Base-by-base conservation (phyloP, 805 yeast species). In the Yarrowia osloensis region DNA sequence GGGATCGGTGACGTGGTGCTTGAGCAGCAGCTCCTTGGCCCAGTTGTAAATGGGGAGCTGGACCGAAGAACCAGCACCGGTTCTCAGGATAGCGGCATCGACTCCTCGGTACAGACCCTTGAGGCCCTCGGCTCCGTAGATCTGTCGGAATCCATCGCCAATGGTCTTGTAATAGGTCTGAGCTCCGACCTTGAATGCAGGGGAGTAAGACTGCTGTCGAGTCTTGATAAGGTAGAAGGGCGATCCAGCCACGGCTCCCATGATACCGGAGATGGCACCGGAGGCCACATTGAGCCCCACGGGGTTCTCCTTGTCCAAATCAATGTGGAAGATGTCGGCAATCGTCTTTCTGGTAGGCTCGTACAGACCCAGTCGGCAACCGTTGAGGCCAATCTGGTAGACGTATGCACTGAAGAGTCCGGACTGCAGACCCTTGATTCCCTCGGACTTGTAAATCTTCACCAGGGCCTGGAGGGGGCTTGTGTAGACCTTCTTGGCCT, bases 21-120 rank as follows among this genome's bases (percentile, higher is more conserved):
- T 80, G 55, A 85, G 78, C 26, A 93, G 77, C 69, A 85, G 81
- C 70, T 82, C 78, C 77, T 95, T 95, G 63, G 91, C 85, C 68
- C 85, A 84, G 76, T 88, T 89, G 79, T 95, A 95, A 59, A 92
- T 86, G 17, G 99, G 98, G 72, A 95, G 81, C 79, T 95, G 99
- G 44, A 91, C 97, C 28, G 97, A 85, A 8, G 99, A 95, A 1
- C 98, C 99, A 67, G 92, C 89, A 73, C 97, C 97, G 1, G 98
- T 95, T 78, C 99, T 85, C 69, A 95, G 79, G 35, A 92, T 85
- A 1, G 99, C 98, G 2, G 99, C 97, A 74, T 91, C 97, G 4
- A 92, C 91, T 70, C 99, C 99, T 70, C 96, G 83, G 78, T 86
- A 94, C 69, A 90, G 80, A 7, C 98, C 98, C 67, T 75, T 78